Evolutionary conservation across 148 eudicot species (phyloP).

Genomic region (Cornus suecica): DNA sequence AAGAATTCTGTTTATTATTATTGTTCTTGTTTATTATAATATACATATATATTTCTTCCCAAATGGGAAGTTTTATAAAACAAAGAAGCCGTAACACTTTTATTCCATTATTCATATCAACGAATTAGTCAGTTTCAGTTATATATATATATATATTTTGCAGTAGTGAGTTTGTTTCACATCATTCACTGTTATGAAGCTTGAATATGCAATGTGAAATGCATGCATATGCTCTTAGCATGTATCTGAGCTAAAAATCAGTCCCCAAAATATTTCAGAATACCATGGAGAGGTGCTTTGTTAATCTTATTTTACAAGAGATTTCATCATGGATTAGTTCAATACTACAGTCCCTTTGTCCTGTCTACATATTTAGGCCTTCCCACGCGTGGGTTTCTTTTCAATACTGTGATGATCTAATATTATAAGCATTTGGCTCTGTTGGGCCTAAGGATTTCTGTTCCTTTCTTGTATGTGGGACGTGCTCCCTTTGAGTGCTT

Average conservation of each 20-base stretch:
- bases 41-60: too few relatives aligned
- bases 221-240: neutral
- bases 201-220: neutral
- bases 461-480: too few relatives aligned
- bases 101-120: neutral
- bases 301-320: neutral
- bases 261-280: neutral
- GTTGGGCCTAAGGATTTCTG: too few relatives aligned
- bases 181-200: neutral
- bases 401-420: too few relatives aligned
- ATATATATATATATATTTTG: neutral
- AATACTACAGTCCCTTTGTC: neutral
- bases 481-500: too few relatives aligned
- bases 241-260: neutral
- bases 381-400: too few relatives aligned
- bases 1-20: neutral
- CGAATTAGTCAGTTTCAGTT: neutral
- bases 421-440: too few relatives aligned
- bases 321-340: neutral
- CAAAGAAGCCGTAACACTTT: too few relatives aligned
- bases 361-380: too few relatives aligned
- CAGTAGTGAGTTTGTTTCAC: neutral
- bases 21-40: neutral
- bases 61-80: too few relatives aligned
- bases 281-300: neutral